phyloP scores from a whole-genome alignment of 2,329 filamentous ascomycete species.

The Epichloe coenophiala region DNA sequence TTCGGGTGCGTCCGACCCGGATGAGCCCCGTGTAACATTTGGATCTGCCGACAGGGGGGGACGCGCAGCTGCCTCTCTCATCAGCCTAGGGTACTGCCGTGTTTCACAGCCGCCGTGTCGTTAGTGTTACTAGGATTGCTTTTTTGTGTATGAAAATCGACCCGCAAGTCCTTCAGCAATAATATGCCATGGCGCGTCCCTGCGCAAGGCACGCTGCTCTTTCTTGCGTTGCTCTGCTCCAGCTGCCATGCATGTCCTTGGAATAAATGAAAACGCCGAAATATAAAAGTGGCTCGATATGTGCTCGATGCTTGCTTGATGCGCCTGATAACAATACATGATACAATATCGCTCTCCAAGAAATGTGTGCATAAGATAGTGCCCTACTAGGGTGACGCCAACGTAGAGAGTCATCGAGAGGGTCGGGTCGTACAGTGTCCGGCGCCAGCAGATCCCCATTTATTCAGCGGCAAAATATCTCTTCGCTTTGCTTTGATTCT shows the following conservation, averaged over 20 bases:
- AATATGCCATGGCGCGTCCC: neutral
- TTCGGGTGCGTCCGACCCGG: neutral
- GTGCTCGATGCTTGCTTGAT: neutral
- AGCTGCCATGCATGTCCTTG: slow-evolving; percentile 1
- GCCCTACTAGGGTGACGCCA: neutral
- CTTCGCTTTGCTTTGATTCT: slow-evolving; percentile 52
- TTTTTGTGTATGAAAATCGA: too few relatives aligned
- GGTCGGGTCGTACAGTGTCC: neutral
- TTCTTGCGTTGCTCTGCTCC: slow-evolving; percentile 2
- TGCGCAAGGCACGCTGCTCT: slow-evolving; percentile 3
- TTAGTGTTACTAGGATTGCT: too few relatives aligned
- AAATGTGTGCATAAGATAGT: neutral
- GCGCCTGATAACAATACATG: neutral
- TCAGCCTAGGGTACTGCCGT: neutral
- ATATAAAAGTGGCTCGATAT: neutral
- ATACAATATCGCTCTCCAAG: neutral
- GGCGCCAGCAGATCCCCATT: slow-evolving; percentile 6
- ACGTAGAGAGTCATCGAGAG: neutral
- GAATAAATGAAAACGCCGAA: neutral
- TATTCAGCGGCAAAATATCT: slow-evolving; percentile 58
- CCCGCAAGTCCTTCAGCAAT: neutral
- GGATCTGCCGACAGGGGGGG: neutral
- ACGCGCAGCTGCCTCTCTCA: neutral
- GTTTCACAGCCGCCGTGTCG: neutral
- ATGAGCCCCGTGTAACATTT: neutral